Evolutionary conservation across 2,329 filamentous ascomycete species (phyloP).

Genomic region (Fusarium sp.): DNA sequence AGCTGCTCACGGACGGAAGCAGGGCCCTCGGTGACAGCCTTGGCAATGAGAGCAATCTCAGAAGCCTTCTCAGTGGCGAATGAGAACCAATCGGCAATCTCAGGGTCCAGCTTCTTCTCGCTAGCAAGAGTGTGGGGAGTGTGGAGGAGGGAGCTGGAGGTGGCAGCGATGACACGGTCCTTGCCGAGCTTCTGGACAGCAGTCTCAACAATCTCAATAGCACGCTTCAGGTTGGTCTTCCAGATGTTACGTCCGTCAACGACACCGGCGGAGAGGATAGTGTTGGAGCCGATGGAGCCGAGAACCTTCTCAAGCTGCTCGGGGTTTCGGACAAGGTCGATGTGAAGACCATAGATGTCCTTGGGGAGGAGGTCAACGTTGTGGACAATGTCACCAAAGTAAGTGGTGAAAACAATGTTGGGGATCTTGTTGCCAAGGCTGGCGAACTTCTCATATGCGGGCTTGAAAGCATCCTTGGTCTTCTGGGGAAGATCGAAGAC

Average conservation of each 20-base stretch:
- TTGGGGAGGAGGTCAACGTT: slow-evolving; percentile 91
- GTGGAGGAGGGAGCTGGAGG: slow-evolving; percentile 97
- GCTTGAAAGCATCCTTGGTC: slow-evolving; percentile 97
- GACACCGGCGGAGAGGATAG: slow-evolving; percentile 93
- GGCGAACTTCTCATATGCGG: slow-evolving; percentile 90
- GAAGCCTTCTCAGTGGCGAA: slow-evolving; percentile 95
- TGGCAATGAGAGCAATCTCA: slow-evolving; percentile 93
- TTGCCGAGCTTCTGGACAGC: slow-evolving; percentile 96
- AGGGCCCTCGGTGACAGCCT: slow-evolving; percentile 94
- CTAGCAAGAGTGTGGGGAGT: slow-evolving; percentile 97
- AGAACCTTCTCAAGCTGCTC: slow-evolving; percentile 94
- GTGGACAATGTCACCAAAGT: slow-evolving; percentile 99
- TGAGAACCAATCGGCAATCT: slow-evolving; percentile 98
- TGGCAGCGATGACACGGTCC: slow-evolving; percentile 96
- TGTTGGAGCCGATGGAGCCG: slow-evolving; percentile 85
- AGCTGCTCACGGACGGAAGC: slow-evolving; percentile 87
- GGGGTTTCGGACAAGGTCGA: slow-evolving; percentile 97
- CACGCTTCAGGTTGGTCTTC: slow-evolving; percentile 99
- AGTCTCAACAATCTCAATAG: slow-evolving; percentile 89
- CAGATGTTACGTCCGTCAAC: slow-evolving; percentile 99
- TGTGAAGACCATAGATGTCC: slow-evolving; percentile 85
- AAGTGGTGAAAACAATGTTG: slow-evolving; percentile 91
- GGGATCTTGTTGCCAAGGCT: slow-evolving; percentile 83
- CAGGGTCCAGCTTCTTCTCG: slow-evolving; percentile 97
- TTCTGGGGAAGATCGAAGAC: slow-evolving; percentile 93